Evolutionary conservation across 2,329 filamentous ascomycete genomes (phyloP).

Genomic region (Xylaria sp.): DNA sequence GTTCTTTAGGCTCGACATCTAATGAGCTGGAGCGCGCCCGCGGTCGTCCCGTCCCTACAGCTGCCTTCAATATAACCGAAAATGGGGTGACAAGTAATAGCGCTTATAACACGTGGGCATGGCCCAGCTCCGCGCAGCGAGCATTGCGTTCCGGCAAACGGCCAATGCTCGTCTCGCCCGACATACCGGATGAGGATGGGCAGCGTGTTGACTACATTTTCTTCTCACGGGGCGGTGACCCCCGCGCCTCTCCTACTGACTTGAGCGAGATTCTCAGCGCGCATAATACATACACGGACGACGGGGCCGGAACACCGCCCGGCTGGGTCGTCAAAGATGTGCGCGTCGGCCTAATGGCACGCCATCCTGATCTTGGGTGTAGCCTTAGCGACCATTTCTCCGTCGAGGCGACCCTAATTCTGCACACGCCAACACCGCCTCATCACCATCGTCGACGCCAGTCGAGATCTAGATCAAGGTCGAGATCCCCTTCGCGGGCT

Average conservation of each 20-base stretch:
- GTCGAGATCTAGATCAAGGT: slow-evolving; percentile 24
- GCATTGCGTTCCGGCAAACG: slow-evolving; percentile 72
- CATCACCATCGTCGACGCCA: slow-evolving; percentile 19
- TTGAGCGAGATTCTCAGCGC: slow-evolving; percentile 36
- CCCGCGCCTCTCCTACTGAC: slow-evolving; percentile 33
- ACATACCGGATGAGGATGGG: slow-evolving; percentile 76
- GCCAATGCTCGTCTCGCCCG: slow-evolving; percentile 69
- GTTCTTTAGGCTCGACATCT: slow-evolving; percentile 78
- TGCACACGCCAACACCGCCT: slow-evolving; percentile 52
- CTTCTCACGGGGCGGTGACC: slow-evolving; percentile 65
- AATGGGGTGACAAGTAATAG: slow-evolving; percentile 92
- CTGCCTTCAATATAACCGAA: slow-evolving; percentile 78
- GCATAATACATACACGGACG: slow-evolving; percentile 36
- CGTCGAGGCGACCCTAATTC: slow-evolving; percentile 79
- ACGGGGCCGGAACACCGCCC: slow-evolving; percentile 46
- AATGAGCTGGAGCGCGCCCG: slow-evolving; percentile 75
- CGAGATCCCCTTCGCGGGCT: slow-evolving; percentile 15
- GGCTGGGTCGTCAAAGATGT: slow-evolving; percentile 77
- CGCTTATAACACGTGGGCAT: slow-evolving; percentile 92
- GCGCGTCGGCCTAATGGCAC: slow-evolving; percentile 81
- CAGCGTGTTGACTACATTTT: slow-evolving; percentile 97
- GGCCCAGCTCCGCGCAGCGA: slow-evolving; percentile 77
- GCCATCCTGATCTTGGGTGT: slow-evolving; percentile 83
- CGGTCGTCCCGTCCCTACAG: slow-evolving; percentile 75
- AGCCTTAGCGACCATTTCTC: slow-evolving; percentile 96